Base-by-base conservation (phyloP, 108 stramenopile species). In the Stephanodiscus minutulus region DNA sequence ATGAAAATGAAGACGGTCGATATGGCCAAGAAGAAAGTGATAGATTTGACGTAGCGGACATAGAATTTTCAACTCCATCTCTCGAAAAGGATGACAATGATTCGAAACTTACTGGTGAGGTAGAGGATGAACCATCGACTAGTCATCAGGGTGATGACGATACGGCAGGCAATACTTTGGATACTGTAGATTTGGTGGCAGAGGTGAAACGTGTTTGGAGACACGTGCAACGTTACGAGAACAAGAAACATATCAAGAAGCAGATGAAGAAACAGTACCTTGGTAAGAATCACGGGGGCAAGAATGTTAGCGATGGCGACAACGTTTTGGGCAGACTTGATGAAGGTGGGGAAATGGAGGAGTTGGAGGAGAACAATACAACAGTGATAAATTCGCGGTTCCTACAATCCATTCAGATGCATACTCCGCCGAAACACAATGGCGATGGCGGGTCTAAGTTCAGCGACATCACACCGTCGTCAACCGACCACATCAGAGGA, bases 201-300 rank as follows among this genome's bases (percentile, higher is more conserved):
- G 76, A 77, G 25, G 76, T 77, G 43, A 77, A 77, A 36, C 63
- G 76, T 17, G 76, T 77, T 17, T 77, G 76, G 76, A 77, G 76
- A 57, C 76, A 77, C 49, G 76, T 77, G 22, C 76, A 70, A 39
- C 62, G 61, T 47, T 77, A 77, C 27, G 76, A 77, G 43, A 59
- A 77, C 39, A 77, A 70, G 57, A 77, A 77, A 46, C 31, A 66
- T 24, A 37, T 52, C 15, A 62, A 63, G 43, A 20, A 33, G 28
- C 39, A 66, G 31, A 24, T 63, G 50, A 35, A 54, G 48, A 10
- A 28, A 24, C 29, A 77, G 29, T 72, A 50, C 52, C 9, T 15
- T 61, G 11, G 46, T 36, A 31, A 25, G 43, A 68, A 53, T 53
- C 18, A 57, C 46, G 59, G 1, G 5, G 48, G 59, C 6, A 24